A percentile compares a stretch with the other conserved stretches of the same genome.
phyloP scores from a whole-genome alignment of 345 rosid genomes.

The Citrus australasica region DNA sequence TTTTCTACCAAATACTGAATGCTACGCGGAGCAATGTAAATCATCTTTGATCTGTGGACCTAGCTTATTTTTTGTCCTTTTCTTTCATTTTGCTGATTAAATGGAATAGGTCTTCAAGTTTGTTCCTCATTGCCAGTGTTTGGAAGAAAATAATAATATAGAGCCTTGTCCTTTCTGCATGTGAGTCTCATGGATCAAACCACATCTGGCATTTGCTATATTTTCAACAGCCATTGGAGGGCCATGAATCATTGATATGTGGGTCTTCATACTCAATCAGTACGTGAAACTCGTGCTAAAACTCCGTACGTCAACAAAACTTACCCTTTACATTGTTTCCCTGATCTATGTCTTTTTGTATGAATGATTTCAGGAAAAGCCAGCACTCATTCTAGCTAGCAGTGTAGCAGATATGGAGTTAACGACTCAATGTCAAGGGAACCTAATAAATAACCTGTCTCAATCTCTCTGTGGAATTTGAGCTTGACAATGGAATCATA shows the following conservation, averaged over 20 bases:
- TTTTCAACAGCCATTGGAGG: not conserved
- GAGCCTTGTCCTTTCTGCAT: not conserved
- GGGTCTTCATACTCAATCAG: not conserved
- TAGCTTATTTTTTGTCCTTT: not conserved
- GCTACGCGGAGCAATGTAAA: not conserved
- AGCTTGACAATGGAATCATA: not conserved
- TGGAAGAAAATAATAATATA: not conserved
- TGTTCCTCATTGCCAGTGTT: not conserved
- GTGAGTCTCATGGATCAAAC: not conserved
- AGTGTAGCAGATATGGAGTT: not conserved
- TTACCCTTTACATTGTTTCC: not conserved
- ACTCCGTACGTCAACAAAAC: not conserved
- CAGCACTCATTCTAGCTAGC: not conserved
- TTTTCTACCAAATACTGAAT: not conserved
- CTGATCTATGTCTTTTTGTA: not conserved
- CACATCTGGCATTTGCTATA: constrained; percentile 5
- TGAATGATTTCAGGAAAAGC: not conserved
- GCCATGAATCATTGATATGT: not conserved
- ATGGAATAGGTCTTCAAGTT: not conserved
- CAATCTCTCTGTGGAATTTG: not conserved
- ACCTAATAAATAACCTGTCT: not conserved
- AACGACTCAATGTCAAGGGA: not conserved
- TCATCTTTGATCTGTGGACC: constrained; percentile 3
- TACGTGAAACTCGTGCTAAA: not conserved
- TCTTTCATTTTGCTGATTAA: constrained; percentile 8